These are phyloP conservation scores for Urtica urens DNA, from an alignment of 306 rosid species.

Conservation along the genomic window DNA sequence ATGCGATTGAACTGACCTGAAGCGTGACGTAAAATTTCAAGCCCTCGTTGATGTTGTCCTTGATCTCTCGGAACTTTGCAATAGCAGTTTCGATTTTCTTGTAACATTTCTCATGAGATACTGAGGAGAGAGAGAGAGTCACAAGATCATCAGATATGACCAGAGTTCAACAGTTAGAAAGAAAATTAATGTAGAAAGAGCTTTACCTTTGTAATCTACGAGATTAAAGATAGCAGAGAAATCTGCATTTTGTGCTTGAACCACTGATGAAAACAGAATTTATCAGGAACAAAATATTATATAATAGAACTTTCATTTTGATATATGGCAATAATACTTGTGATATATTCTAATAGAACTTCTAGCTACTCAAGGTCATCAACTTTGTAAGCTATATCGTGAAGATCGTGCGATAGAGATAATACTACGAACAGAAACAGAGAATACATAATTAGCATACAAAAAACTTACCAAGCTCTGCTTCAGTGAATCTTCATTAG, in stretches of 20 bases:
- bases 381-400: too few species aligned
- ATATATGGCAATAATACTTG: too few species aligned
- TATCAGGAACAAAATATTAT: constrained; percentile 2
- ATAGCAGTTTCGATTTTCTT: constrained; percentile 94
- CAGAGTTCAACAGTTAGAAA: too few species aligned
- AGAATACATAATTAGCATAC: too few species aligned
- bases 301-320: too few species aligned
- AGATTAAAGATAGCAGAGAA: constrained; percentile 77
- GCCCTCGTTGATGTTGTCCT: constrained; percentile 91
- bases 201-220: constrained; percentile 87
- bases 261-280: constrained; percentile 22
- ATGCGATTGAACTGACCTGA: constrained; percentile 65
- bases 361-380: too few species aligned
- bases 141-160: too few species aligned
- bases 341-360: too few species aligned
- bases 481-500: constrained; percentile 97
- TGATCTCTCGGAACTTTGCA: constrained; percentile 76
- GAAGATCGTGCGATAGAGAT: too few species aligned
- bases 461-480: constrained; percentile 76
- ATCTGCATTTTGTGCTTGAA: constrained; percentile 75
- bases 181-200: too few species aligned
- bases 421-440: too few species aligned
- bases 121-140: too few species aligned
- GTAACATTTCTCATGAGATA: constrained; percentile 82
- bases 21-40: constrained; percentile 82